Evolutionary conservation across 2,329 filamentous ascomycete genomes (phyloP).

Genomic region (Aspergillus neotritici): DNA sequence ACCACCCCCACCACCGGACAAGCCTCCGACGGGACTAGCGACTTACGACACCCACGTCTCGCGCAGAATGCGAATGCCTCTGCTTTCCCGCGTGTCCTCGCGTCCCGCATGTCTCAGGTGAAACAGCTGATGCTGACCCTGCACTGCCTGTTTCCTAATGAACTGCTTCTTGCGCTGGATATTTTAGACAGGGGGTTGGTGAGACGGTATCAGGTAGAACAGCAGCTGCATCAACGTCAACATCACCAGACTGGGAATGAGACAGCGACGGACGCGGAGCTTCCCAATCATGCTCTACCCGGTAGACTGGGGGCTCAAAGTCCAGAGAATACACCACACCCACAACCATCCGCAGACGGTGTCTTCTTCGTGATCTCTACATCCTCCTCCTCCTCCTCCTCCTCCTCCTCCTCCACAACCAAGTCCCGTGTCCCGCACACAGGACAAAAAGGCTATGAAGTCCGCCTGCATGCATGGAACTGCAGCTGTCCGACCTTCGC

Average conservation of each 20-base stretch:
- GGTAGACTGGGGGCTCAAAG: too few species aligned
- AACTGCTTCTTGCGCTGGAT: conserved; percentile 79
- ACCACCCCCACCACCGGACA: neutral
- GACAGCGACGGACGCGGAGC: too few species aligned
- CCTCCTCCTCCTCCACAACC: neutral
- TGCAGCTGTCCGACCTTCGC: conserved; percentile 85
- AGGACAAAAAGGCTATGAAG: conserved; percentile 54
- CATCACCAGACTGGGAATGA: too few species aligned
- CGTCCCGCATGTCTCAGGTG: conserved; percentile 20
- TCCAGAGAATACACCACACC: neutral
- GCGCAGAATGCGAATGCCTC: conserved; percentile 2
- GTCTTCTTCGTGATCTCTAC: conserved; percentile 63
- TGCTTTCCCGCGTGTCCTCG: conserved; percentile 21
- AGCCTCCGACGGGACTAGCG: conserved; percentile 1
- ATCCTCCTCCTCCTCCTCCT: conserved; percentile 27
- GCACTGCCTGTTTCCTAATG: conserved; percentile 76
- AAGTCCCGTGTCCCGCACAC: conserved; percentile 19
- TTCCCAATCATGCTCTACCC: too few species aligned
- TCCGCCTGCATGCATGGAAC: conserved; percentile 72
- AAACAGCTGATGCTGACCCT: conserved; percentile 66
- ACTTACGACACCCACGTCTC: conserved; percentile 4
- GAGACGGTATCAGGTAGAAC: conserved; percentile 42
- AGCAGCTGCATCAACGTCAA: conserved; percentile 3
- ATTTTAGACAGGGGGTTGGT: conserved; percentile 75
- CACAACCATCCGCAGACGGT: conserved; percentile 14